Evolutionary conservation across 495 filamentous ascomycete species (phyloP).

Genomic region (Aspergillus olivimuriae): DNA sequence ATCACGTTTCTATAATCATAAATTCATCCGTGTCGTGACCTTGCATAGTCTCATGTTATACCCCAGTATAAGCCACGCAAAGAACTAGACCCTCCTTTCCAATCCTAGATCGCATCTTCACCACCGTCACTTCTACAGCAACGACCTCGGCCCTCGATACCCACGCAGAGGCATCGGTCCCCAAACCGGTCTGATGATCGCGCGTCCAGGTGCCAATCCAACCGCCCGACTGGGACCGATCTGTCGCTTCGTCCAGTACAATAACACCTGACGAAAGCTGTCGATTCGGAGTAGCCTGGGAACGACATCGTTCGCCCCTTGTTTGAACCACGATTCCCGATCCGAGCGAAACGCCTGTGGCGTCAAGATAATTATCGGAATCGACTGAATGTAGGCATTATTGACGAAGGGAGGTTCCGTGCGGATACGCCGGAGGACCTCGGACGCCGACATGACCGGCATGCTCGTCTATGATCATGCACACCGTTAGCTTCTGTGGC

Average conservation of each 20-base stretch:
- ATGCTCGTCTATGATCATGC: not conserved
- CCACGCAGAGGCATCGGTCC: not conserved
- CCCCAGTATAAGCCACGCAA: too few relatives aligned
- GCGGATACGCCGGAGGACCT: not conserved
- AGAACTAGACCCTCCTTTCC: too few relatives aligned
- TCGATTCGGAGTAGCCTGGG: not conserved
- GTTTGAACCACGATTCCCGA: not conserved
- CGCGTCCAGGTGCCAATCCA: too few relatives aligned
- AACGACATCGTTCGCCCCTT: not conserved
- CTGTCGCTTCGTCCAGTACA: not conserved
- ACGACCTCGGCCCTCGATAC: not conserved
- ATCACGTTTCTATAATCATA: too few relatives aligned
- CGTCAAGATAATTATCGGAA: not conserved
- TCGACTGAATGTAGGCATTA: not conserved
- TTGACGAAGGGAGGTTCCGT: not conserved
- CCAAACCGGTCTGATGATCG: not conserved
- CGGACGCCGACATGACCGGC: not conserved
- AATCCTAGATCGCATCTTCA: too few relatives aligned
- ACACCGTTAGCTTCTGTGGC: not conserved
- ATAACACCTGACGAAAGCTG: not conserved
- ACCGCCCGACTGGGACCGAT: not conserved
- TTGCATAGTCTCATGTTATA: too few relatives aligned
- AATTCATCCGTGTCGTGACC: too few relatives aligned
- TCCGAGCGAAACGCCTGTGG: not conserved
- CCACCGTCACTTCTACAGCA: too few relatives aligned